Base-by-base conservation (phyloP, 176 grass and related monocot genomes). In the Triticum timopheevii region DNA sequence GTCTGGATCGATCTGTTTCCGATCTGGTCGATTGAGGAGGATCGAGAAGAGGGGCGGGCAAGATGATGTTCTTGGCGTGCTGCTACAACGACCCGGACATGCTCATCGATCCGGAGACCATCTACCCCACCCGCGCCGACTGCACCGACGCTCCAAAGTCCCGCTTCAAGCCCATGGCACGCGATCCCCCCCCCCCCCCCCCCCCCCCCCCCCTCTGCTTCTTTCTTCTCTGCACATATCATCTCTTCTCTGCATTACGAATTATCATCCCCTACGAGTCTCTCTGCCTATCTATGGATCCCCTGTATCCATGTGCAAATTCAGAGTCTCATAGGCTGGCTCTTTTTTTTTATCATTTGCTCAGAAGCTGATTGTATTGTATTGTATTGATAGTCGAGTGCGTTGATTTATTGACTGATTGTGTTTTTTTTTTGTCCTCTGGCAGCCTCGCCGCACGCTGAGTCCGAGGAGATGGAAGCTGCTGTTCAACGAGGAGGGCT, bases 401-500 rank as follows among this genome's bases (percentile, higher is more conserved):
- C 36, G 56, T 71, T 61, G 16, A 42, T 58, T 58, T 13, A 3
- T 77, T 39, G 30, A 70, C 69, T 39, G 2, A 6, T n/a, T 74
- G 31, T 12, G 30, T 47, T 49, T 1, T n/a, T 84, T 72, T 36
- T 9, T 52, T 2, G 54, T 34, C 64, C 20, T 78, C 28, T 90
- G 84, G 77, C 86, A 98, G 97, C 94, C 92, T 88, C 88, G 94
- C 38, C 93, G 87, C 62, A 98, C 97, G 13, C 83, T 98, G 19
- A 96, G 97, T 80, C 86, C 90, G 45, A 98, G 68, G 88, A 84
- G 93, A 90, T 98, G 97, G 97, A 88, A 93, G 73, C 79, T 95
- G 54, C 95, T 95, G 25, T 90, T 93, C 78, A 94, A 91, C 16
- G 92, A 92, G 80, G 97, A 96, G 72, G 97, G 97, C 35, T 44